phyloP scores from a whole-genome alignment of 768 basidiomycete species.

The Amanita jacksonii region DNA sequence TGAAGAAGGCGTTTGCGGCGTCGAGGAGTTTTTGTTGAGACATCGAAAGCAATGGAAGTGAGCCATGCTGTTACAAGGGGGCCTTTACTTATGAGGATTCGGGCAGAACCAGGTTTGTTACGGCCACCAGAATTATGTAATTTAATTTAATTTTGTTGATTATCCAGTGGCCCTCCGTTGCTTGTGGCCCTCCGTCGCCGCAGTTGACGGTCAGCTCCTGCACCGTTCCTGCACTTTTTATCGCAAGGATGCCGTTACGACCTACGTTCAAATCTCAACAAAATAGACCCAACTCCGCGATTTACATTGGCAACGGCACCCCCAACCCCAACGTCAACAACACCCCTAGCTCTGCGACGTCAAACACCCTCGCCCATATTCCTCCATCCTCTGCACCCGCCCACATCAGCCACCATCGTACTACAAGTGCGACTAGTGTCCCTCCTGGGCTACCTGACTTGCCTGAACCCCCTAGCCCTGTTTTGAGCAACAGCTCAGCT shows the following conservation, averaged over 20 bases:
- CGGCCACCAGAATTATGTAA: no score
- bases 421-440: slow-evolving; percentile 11
- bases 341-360: slow-evolving; percentile 15
- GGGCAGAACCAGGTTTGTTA: no score
- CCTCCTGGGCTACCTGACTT: slow-evolving; percentile 50
- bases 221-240: slow-evolving; percentile 18
- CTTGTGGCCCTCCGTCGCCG: slow-evolving; percentile 20
- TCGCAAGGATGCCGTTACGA: slow-evolving; percentile 31
- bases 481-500: slow-evolving; percentile 31
- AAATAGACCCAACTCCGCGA: slow-evolving; percentile 30
- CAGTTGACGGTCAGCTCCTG: slow-evolving; percentile 20
- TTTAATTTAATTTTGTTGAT: no score
- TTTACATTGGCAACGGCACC: slow-evolving; percentile 26
- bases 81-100: no score
- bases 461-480: slow-evolving; percentile 63
- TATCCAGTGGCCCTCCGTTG: no score
- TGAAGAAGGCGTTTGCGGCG: slow-evolving; percentile 26
- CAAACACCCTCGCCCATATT: slow-evolving; percentile 13
- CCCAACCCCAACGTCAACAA: slow-evolving; percentile 12
- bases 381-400: slow-evolving; percentile 18
- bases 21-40: slow-evolving; percentile 24
- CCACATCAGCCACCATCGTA: slow-evolving; percentile 13
- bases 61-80: no score
- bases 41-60: no score
- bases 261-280: slow-evolving; percentile 22